A percentile compares a stretch with the other conserved stretches of the same genome.
Conservation (phyloP, 2,329 filamentous ascomycete species). For the Colletotrichum tofieldiae region DNA sequence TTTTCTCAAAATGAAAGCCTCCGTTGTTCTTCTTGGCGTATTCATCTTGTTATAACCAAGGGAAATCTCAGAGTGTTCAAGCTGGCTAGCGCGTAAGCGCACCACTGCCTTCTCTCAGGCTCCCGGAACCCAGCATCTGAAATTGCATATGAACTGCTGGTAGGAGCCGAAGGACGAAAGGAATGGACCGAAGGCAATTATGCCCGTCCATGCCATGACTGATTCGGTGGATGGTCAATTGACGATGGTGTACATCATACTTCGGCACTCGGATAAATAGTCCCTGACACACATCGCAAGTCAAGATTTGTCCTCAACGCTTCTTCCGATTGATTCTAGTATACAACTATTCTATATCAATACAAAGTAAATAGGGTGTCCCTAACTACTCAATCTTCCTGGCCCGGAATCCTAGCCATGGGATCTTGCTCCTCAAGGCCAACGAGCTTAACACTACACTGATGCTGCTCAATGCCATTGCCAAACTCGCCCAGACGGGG, state of each 20-base stretch:
- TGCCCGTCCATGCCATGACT: no score
- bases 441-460: conserved; percentile 90
- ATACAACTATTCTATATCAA: conserved; percentile 1
- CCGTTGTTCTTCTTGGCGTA: not conserved
- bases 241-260: no score
- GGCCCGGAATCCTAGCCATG: conserved; percentile 61
- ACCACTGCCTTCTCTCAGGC: not conserved
- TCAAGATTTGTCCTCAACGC: not conserved
- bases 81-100: not conserved
- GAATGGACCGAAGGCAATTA: no score
- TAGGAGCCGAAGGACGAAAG: no score
- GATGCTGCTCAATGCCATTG: conserved; percentile 94
- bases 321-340: not conserved
- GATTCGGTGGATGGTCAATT: no score
- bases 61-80: not conserved
- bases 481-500: conserved; percentile 89
- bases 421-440: conserved; percentile 70
- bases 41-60: not conserved
- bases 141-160: no score
- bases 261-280: no score
- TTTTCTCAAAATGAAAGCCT: no score
- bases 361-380: not conserved
- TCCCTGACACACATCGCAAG: not conserved
- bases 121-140: not conserved
- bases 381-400: conserved; percentile 45